These are phyloP conservation scores for Debaryomyces psychrophilus DNA, from an alignment of 1,139 yeast genomes.

Conservation along the genomic window DNA sequence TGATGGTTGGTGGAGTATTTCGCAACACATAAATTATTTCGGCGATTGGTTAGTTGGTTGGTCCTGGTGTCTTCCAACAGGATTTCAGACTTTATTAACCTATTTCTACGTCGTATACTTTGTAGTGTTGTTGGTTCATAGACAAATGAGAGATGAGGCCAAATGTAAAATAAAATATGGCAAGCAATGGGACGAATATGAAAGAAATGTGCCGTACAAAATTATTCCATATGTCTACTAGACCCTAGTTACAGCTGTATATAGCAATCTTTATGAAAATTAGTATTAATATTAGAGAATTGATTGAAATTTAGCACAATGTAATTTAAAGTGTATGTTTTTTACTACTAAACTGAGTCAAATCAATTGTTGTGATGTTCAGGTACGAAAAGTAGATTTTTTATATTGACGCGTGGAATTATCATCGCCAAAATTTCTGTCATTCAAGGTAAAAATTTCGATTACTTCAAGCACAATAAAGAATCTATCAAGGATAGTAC, in stretches of 20 bases:
- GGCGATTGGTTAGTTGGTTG: constrained; percentile 95
- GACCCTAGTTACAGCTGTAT: not conserved
- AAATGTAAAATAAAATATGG: constrained; percentile 89
- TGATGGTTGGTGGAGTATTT: constrained; percentile 95
- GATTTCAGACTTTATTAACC: constrained; percentile 77
- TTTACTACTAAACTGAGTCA: not conserved
- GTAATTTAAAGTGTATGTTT: no score
- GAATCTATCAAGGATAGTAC: not conserved
- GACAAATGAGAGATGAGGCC: constrained; percentile 89
- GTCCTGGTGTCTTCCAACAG: constrained; percentile 93
- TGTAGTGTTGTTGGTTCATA: constrained; percentile 76
- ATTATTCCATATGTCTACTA: constrained; percentile 87
- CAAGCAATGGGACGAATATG: constrained; percentile 81
- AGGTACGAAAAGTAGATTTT: not conserved
- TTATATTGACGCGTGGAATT: constrained; percentile 6
- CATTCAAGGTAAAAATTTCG: not conserved
- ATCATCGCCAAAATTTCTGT: constrained; percentile 7
- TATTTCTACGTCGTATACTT: constrained; percentile 87
- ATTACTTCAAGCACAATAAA: not conserved
- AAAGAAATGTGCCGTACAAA: constrained; percentile 78
- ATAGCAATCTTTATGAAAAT: no score
- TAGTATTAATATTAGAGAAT: no score
- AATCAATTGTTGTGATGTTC: not conserved
- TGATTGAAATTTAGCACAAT: no score
- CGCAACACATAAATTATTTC: constrained; percentile 91